Conservation (phyloP, 1,139 yeast genomes). For the Pneumocystis murina region DNA sequence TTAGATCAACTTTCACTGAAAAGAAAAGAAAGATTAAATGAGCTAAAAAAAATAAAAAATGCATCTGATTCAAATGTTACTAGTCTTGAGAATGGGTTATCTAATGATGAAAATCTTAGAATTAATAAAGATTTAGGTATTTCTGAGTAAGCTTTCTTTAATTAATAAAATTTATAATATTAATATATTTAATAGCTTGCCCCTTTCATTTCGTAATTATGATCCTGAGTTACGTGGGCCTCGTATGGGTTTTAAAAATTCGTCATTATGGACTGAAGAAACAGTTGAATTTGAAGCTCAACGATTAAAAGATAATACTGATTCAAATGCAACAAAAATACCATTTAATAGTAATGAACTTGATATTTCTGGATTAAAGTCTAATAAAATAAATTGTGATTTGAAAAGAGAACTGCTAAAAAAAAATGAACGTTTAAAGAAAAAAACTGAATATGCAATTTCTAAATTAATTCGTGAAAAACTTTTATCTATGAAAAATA, state of each 20-base stretch:
- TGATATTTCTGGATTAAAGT: conserved; percentile 18
- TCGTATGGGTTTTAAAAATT: conserved; percentile 24
- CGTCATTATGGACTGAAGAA: conserved; percentile 21
- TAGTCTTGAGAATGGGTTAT: conserved; percentile 9
- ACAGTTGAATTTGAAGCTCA: conserved; percentile 17
- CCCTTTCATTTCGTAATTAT: conserved; percentile 22
- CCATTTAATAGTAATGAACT: conserved; percentile 4
- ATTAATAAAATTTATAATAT: not conserved
- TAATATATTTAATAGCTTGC: conserved; percentile 2
- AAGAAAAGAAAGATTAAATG: conserved; percentile 28
- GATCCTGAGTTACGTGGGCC: conserved; percentile 24
- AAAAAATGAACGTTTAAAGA: conserved; percentile 26
- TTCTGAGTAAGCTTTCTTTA: conserved; percentile 4
- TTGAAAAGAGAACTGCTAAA: conserved; percentile 28
- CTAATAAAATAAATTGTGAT: conserved; percentile 28
- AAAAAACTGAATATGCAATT: conserved; percentile 27
- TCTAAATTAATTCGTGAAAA: conserved; percentile 29
- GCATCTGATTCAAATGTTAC: conserved; percentile 13
- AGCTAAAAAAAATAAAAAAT: conserved; percentile 24
- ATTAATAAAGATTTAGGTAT: conserved; percentile 10
- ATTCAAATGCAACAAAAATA: conserved; percentile 13
- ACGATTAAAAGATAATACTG: conserved; percentile 12
- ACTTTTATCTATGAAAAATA: conserved; percentile 3
- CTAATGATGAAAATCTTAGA: conserved; percentile 12
- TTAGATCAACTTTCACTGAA: conserved; percentile 28